Base-by-base conservation (phyloP, 805 yeast species). In the Blastobotrys americana region DNA sequence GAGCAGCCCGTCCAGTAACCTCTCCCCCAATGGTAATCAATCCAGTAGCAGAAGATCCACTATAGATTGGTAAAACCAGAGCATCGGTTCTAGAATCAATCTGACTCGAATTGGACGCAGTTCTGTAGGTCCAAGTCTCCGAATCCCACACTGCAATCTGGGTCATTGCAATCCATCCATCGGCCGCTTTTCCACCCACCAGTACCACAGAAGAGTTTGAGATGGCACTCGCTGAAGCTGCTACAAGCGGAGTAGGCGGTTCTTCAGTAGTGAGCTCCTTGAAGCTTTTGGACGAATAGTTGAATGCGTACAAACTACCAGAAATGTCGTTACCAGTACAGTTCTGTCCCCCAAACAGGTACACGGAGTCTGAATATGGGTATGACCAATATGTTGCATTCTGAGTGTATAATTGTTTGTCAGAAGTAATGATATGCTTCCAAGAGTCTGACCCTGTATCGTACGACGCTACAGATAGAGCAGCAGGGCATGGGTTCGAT, bases 141-240 rank as follows among this genome's bases (percentile, higher is more conserved):
- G 76, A 77, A 53, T 78, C 79, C 84, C 88, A 83, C 2, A 81
- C 61, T 0, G 93, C 90, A 16, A 82, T 64, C 60, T 84, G 93
- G 53, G 72, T 72, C 80, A 84, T 75, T 49, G 76, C 74, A 28
- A 83, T 74, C 87, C 89, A 83, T 0, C 87, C 87, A 2, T 64
- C 21, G 27, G 46, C 54, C 2, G 84, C 73, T 43, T 68, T 68
- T 2, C 95, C 94, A 0, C 93, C 94, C 35, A 84, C 65, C 2
- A 84, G 58, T 28, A 80, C 59, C 49, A 56, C 39, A 2, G 55
- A 37, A 16, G 41, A 31, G 16, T 34, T 21, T 10, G 44, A 44
- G 16, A 55, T 41, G 4, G 51, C 41, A 10, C 53, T 45, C 8
- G 49, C 51, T 2, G 61, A 44, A 1, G 64, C 59, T 13, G 53